Percentiles rank a stretch among this genome's conserved stretches.
Conservation (phyloP, 495 filamentous ascomycete genomes). For the Podospora bellae-mahoneyi region DNA sequence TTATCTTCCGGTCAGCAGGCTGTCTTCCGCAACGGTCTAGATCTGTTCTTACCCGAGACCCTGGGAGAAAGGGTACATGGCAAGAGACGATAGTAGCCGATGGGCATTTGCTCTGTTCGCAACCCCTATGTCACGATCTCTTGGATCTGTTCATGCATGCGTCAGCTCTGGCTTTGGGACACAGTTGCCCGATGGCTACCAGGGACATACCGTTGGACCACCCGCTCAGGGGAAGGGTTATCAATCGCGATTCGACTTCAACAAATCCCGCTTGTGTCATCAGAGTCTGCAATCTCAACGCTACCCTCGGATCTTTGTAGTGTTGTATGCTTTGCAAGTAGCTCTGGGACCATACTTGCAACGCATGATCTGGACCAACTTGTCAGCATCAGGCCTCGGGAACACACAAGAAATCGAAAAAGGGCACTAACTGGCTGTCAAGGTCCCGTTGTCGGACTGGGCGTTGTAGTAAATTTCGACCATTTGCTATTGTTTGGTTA, state of each 20-base stretch:
- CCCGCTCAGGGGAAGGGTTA: constrained; percentile 67
- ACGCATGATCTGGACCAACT: constrained; percentile 52
- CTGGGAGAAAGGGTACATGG: constrained; percentile 59
- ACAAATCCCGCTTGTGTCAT: constrained; percentile 68
- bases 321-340: constrained; percentile 64
- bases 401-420: not conserved
- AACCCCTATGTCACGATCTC: constrained; percentile 59
- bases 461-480: constrained; percentile 83
- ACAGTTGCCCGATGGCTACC: not conserved
- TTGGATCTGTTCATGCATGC: constrained; percentile 47
- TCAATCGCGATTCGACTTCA: constrained; percentile 65
- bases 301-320: constrained; percentile 67
- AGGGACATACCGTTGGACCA: constrained; percentile 64
- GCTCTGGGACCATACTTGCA: constrained; percentile 69
- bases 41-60: constrained; percentile 34
- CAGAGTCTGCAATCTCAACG: constrained; percentile 58
- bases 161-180: constrained; percentile 16
- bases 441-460: constrained; percentile 84
- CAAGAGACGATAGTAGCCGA: constrained; percentile 57
- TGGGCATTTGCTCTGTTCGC: constrained; percentile 60
- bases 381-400: not conserved
- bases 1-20: constrained; percentile 35
- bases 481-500: constrained; percentile 54
- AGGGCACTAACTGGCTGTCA: constrained; percentile 54
- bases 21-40: constrained; percentile 15